phyloP scores from a whole-genome alignment of 2,329 filamentous ascomycete genomes.

The Waltergamsia citrina region DNA sequence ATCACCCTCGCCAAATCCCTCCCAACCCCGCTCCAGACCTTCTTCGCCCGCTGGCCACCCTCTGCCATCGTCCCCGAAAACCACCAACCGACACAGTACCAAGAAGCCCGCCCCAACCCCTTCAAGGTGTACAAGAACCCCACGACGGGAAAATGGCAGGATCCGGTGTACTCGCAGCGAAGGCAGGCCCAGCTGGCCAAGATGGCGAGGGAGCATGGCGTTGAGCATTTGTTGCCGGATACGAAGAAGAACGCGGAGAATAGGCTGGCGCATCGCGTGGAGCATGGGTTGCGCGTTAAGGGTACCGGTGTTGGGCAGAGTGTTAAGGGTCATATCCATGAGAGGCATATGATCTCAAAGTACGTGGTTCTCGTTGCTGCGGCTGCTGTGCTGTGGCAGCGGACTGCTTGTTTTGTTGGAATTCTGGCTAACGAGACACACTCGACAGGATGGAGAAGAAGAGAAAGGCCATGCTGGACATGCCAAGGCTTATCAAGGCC shows the following conservation, averaged over 20 bases:
- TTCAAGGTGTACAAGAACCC: conserved; percentile 76
- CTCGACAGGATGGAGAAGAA: conserved; percentile 67
- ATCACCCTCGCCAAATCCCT: conserved; percentile 60
- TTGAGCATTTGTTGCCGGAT: conserved; percentile 71
- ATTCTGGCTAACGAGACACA: neutral
- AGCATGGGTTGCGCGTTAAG: conserved; percentile 76
- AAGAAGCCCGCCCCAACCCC: conserved; percentile 58
- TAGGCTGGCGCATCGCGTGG: conserved; percentile 60
- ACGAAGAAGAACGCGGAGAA: conserved; percentile 67
- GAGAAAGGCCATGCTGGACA: conserved; percentile 85
- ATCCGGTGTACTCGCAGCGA: conserved; percentile 73
- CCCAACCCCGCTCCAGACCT: conserved; percentile 68
- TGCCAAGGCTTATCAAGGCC: conserved; percentile 83
- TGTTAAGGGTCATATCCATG: conserved; percentile 93
- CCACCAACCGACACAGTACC: conserved; percentile 35
- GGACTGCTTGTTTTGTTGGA: neutral
- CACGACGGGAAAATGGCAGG: conserved; percentile 71
- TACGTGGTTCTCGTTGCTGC: conserved; percentile 27
- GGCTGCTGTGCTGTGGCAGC: neutral
- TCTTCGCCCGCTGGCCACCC: conserved; percentile 86
- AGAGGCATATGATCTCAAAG: conserved; percentile 72
- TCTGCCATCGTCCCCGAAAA: conserved; percentile 42
- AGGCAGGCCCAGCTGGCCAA: conserved; percentile 88
- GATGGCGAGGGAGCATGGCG: conserved; percentile 66
- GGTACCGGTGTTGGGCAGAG: conserved; percentile 86